Conservation (phyloP, 2,329 filamentous ascomycete genomes). For the Didymosphaeria variabile region DNA sequence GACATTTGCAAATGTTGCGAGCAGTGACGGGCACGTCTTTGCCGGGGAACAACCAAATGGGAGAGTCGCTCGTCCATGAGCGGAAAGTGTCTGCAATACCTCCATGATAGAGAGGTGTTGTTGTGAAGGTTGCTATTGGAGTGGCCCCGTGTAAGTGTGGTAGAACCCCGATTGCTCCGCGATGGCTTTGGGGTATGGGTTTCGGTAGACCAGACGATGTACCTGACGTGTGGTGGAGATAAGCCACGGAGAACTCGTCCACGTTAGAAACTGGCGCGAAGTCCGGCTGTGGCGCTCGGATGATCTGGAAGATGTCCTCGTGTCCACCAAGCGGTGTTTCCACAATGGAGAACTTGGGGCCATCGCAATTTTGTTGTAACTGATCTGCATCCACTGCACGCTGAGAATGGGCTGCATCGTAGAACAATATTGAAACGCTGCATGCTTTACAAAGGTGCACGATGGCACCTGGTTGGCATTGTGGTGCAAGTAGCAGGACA, state of each 20-base stretch:
- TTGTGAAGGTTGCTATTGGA: slow-evolving; percentile 66
- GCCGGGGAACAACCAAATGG: slow-evolving; percentile 71
- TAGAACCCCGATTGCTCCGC: slow-evolving; percentile 63
- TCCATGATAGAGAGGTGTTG: slow-evolving; percentile 72
- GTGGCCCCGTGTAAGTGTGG: slow-evolving; percentile 54
- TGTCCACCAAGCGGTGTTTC: slow-evolving; percentile 27
- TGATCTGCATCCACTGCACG: slow-evolving; percentile 39
- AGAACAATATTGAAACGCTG: slow-evolving; percentile 55
- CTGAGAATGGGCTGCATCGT: slow-evolving; percentile 53
- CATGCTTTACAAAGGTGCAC: slow-evolving; percentile 62
- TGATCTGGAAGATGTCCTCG: slow-evolving; percentile 35
- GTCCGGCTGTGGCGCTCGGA: slow-evolving; percentile 21
- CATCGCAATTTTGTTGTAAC: slow-evolving; percentile 23
- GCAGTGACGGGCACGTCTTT: slow-evolving; percentile 65
- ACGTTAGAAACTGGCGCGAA: slow-evolving; percentile 20
- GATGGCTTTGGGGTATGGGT: slow-evolving; percentile 67
- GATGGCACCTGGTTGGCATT: slow-evolving; percentile 59
- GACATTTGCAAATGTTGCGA: slow-evolving; percentile 60
- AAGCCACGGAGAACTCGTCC: slow-evolving; percentile 58
- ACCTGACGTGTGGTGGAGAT: slow-evolving; percentile 71
- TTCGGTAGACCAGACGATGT: slow-evolving; percentile 72
- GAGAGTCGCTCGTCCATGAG: slow-evolving; percentile 67
- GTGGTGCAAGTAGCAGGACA: slow-evolving; percentile 66
- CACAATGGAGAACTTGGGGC: slow-evolving; percentile 18
- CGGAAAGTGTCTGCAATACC: slow-evolving; percentile 70